Percentiles rank a stretch among this genome's conserved stretches.
Conservation (phyloP, 305 asterid species). For the Fraxinus platypoda region DNA sequence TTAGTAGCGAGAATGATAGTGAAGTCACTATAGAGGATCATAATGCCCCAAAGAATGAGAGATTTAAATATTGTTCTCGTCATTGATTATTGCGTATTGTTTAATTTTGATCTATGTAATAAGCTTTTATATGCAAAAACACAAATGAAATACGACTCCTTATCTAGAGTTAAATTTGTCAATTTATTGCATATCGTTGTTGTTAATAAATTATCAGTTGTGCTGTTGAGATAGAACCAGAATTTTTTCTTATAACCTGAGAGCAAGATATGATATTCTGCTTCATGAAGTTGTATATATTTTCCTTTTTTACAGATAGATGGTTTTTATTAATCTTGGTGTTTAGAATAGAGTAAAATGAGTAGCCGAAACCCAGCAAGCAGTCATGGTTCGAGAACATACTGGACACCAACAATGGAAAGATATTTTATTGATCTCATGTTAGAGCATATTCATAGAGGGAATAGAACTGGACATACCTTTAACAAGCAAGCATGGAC, state of each 20-base stretch:
- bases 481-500: constrained; percentile 49
- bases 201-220: neutral
- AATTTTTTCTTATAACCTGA: neutral
- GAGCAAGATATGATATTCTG: neutral
- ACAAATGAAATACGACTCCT: neutral
- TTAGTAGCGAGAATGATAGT: neutral
- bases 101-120: neutral
- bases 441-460: constrained; percentile 45
- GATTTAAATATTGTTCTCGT: neutral
- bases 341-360: constrained; percentile 26
- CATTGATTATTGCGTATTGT: neutral
- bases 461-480: constrained; percentile 46
- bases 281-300: neutral
- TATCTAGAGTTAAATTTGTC: neutral
- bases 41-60: neutral
- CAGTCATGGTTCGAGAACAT: constrained; percentile 37
- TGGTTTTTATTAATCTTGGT: constrained; percentile 4
- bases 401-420: constrained; percentile 48
- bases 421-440: constrained; percentile 45
- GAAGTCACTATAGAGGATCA: neutral
- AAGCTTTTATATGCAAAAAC: neutral
- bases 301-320: neutral
- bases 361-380: constrained; percentile 27
- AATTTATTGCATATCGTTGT: neutral
- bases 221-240: neutral